A percentile compares a stretch with the other conserved stretches of the same genome.
Evolutionary conservation across 441 rosid genomes (phyloP).

Genomic region (Breynia disticha): DNA sequence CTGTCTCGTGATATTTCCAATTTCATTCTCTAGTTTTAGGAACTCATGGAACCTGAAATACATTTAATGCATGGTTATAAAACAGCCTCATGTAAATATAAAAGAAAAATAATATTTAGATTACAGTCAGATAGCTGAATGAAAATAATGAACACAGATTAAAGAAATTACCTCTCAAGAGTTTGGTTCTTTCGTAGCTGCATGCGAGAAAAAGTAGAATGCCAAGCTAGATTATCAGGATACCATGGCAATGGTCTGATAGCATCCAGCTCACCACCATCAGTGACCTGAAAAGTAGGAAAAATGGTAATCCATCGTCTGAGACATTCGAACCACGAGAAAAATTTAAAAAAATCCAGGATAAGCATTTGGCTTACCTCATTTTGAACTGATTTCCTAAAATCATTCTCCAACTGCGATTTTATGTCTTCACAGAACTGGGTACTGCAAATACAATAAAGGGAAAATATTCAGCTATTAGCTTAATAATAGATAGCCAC

Average conservation of each 20-base stretch:
- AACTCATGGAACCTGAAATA: slow-evolving; percentile 87
- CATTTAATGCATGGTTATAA: not conserved
- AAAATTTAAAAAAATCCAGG: slow-evolving; percentile 3
- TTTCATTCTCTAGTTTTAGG: slow-evolving; percentile 88
- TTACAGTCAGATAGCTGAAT: too few relatives aligned
- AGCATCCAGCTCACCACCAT: slow-evolving; percentile 63
- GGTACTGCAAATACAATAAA: slow-evolving; percentile 46
- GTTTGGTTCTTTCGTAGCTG: slow-evolving; percentile 82
- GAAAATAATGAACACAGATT: not conserved
- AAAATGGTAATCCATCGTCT: not conserved
- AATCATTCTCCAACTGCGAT: slow-evolving; percentile 75
- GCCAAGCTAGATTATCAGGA: slow-evolving; percentile 91
- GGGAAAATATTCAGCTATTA: not conserved
- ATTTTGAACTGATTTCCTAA: slow-evolving; percentile 61
- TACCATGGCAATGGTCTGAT: slow-evolving; percentile 93
- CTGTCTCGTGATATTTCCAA: slow-evolving; percentile 92
- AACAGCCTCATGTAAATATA: not conserved
- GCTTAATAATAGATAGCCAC: too few relatives aligned
- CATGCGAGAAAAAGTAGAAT: slow-evolving; percentile 82
- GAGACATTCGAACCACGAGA: slow-evolving; percentile 3
- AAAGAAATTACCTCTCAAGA: slow-evolving; percentile 63
- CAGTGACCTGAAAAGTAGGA: slow-evolving; percentile 37
- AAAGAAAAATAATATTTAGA: not conserved
- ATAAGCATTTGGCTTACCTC: slow-evolving; percentile 47
- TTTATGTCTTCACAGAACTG: slow-evolving; percentile 71